Percentiles rank a stretch among this genome's conserved stretches.
Conservation (phyloP, 495 filamentous ascomycete species). For the Lepraria neglecta region DNA sequence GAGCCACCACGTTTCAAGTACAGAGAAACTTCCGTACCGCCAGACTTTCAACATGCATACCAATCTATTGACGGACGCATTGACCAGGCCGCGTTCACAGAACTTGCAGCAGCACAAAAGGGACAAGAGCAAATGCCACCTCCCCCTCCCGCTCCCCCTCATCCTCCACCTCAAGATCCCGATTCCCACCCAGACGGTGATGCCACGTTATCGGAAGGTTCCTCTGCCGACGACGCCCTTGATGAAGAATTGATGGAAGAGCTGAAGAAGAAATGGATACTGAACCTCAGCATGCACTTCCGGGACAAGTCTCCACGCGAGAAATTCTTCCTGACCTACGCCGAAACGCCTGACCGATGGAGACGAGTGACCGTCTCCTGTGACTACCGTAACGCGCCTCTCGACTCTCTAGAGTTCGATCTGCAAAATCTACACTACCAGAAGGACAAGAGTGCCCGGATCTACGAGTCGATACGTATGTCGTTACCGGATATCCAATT, state of each 20-base stretch:
- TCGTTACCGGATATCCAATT: constrained; percentile 89
- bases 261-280: constrained; percentile 84
- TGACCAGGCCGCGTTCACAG: constrained; percentile 4
- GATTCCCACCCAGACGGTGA: constrained; percentile 29
- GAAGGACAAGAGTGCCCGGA: constrained; percentile 86
- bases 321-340: constrained; percentile 97
- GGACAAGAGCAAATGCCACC: constrained; percentile 23
- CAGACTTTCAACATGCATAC: constrained; percentile 27
- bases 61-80: constrained; percentile 14
- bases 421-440: constrained; percentile 73
- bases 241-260: constrained; percentile 66
- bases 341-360: constrained; percentile 71
- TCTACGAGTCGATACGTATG: constrained; percentile 93
- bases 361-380: constrained; percentile 86
- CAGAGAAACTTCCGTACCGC: constrained; percentile 26
- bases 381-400: constrained; percentile 77
- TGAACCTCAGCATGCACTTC: constrained; percentile 98
- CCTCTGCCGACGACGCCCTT: constrained; percentile 36
- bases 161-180: constrained; percentile 11
- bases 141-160: constrained; percentile 19
- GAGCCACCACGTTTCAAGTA: constrained; percentile 13
- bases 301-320: constrained; percentile 89
- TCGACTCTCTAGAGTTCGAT: constrained; percentile 80
- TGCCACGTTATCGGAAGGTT: constrained; percentile 30
- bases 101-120: background rate